Conservation (phyloP, 139 green algal species). For the Ettlia oleoabundans region DNA sequence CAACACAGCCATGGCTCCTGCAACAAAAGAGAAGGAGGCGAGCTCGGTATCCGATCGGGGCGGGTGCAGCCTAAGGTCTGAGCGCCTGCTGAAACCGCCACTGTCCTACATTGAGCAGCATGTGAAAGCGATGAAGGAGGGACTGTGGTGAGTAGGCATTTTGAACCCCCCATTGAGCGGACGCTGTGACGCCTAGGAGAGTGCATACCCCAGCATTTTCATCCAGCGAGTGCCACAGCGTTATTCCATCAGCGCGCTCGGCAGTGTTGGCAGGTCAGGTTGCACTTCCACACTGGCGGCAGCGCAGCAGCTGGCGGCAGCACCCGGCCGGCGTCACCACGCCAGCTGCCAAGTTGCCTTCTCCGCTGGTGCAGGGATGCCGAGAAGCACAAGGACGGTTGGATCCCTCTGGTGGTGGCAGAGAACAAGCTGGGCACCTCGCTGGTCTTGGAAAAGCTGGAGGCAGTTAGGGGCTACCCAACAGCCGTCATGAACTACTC, state of each 20-base stretch:
- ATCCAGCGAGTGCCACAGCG: too few species aligned
- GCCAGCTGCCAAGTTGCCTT: not conserved
- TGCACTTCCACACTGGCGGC: not conserved
- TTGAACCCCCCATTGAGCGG: too few species aligned
- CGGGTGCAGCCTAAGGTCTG: slow-evolving; percentile 4
- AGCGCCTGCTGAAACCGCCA: slow-evolving; percentile 11
- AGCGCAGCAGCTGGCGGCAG: too few species aligned
- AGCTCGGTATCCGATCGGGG: too few species aligned
- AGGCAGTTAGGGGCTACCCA: slow-evolving; percentile 4
- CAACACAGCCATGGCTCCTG: not conserved
- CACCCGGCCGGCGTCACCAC: too few species aligned
- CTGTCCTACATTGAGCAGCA: slow-evolving; percentile 37
- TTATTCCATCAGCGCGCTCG: too few species aligned
- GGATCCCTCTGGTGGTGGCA: slow-evolving; percentile 43
- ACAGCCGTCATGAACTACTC: slow-evolving; percentile 46
- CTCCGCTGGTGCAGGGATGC: not conserved
- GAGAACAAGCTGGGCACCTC: slow-evolving; percentile 54
- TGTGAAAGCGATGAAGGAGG: slow-evolving; percentile 28
- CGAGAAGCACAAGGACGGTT: slow-evolving; percentile 24
- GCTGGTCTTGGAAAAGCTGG: slow-evolving; percentile 22
- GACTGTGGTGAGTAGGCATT: slow-evolving; percentile 19
- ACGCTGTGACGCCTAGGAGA: too few species aligned
- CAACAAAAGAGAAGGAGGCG: not conserved
- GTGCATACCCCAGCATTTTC: too few species aligned
- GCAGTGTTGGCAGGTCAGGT: too few species aligned